Conservation (phyloP, 192 early-diverging fungal genomes). For the Linnemannia elongata region DNA sequence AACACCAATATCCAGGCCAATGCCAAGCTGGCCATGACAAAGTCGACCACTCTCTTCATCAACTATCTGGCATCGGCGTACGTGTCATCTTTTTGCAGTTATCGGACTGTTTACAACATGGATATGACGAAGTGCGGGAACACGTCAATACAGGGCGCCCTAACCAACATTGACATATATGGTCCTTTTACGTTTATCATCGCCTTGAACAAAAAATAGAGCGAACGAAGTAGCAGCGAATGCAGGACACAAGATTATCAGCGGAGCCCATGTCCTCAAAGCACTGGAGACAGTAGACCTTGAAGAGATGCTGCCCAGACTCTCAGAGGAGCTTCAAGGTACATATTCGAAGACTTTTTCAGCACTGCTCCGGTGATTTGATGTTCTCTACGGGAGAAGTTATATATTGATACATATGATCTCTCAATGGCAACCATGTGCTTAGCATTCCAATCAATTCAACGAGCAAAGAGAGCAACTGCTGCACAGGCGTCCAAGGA, state of each 20-base stretch:
- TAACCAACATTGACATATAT: not conserved
- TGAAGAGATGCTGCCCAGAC: slow-evolving; percentile 56
- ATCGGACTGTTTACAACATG: not conserved
- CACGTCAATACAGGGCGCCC: not conserved
- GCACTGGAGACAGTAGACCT: slow-evolving; percentile 62
- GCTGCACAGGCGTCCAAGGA: slow-evolving; percentile 29
- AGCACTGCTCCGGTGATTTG: not conserved
- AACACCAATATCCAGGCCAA: slow-evolving; percentile 65
- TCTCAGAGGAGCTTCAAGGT: slow-evolving; percentile 60
- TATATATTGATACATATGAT: not conserved
- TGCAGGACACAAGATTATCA: slow-evolving; percentile 65
- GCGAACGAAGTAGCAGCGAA: slow-evolving; percentile 63
- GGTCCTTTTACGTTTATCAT: not conserved
- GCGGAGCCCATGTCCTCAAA: slow-evolving; percentile 61
- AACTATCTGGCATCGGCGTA: slow-evolving; percentile 66
- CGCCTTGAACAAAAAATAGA: slow-evolving; percentile 25
- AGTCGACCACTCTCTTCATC: slow-evolving; percentile 66
- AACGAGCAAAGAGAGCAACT: slow-evolving; percentile 54
- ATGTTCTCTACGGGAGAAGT: not conserved
- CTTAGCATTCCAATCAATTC: slow-evolving; percentile 58
- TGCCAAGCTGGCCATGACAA: slow-evolving; percentile 64
- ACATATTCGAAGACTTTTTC: not conserved
- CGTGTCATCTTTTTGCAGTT: not conserved
- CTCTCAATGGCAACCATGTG: too few relatives aligned
- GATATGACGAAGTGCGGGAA: not conserved